A percentile compares a stretch with the other conserved stretches of the same genome.
phyloP scores from a whole-genome alignment of 306 rosid species.

The Inga oerstediana region DNA sequence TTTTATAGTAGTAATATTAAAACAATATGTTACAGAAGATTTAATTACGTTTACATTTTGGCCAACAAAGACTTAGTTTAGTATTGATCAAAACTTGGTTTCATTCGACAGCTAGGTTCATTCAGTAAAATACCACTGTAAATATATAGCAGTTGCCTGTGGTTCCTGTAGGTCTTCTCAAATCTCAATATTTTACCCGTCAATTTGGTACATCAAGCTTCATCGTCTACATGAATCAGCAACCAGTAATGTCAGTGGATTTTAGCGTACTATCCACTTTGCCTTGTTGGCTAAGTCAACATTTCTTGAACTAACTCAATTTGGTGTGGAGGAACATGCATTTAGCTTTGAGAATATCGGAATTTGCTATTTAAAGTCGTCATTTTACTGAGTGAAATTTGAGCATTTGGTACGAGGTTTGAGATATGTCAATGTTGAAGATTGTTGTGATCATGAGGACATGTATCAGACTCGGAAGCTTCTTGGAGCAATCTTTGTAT shows the following conservation, averaged over 20 bases:
- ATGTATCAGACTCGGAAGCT: neutral
- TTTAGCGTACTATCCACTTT: neutral
- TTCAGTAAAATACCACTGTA: neutral
- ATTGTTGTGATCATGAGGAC: neutral
- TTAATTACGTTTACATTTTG: neutral
- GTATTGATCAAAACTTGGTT: neutral
- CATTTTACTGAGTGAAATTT: neutral
- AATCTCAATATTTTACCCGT: neutral
- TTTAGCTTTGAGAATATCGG: neutral
- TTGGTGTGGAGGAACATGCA: constrained; percentile 1
- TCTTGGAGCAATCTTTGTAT: neutral
- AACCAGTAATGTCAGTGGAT: neutral
- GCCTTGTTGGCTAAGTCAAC: neutral
- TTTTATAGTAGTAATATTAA: neutral
- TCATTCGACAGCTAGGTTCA: neutral
- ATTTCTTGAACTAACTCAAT: neutral
- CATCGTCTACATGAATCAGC: neutral
- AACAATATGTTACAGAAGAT: neutral
- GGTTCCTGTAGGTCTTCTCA: neutral
- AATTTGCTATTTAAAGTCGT: neutral
- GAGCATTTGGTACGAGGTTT: neutral
- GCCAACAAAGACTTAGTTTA: neutral
- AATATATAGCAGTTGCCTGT: neutral
- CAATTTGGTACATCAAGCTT: neutral
- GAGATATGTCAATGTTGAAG: neutral